Base-by-base conservation (phyloP, 768 basidiomycete genomes). In the Suillus alpinus region DNA sequence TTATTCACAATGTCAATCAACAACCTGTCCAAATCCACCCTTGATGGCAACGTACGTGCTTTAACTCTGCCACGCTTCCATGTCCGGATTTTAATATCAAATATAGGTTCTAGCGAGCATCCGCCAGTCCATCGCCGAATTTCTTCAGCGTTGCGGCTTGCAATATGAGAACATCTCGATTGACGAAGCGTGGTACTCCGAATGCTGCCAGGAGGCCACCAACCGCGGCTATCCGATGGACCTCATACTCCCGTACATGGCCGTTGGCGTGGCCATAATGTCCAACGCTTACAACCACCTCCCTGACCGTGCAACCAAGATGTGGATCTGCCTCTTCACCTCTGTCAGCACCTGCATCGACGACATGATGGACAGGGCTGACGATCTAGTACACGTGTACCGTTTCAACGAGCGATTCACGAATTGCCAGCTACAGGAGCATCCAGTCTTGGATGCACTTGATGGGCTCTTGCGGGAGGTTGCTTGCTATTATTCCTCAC, bases 241-340 rank as follows among this genome's bases (percentile, higher is more conserved):
- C 10, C 5, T 5, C 31, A 32, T 50, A 18, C 31, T 50, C 31
- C 49, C 49, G 29, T 50, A 50, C 18, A 50, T 50, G 31, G 6
- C 31, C 18, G 10, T 32, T 32, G 49, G 49, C 9, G 49, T n/a
- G 18, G 32, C 31, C 5, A 3, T 50, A 7, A 32, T n/a, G 31
- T 32, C 31, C 10, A 50, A 50, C 18, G 65, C 65, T 7, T 75
- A 70, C 53, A 63, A 56, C 1, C 74, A 76, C 56, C 60, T 75
- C 3, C 51, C 56, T 9, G 56, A 71, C 63, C 49, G 61, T 9
- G 63, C 69, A 9, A 69, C 69, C 1, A 68, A 68, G 53, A 69
- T 77, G 6, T 69, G 73, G 60, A 72, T 77, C n/a, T 70, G 76
- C 2, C 60, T 78, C 4, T 78, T 72, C 62, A 80, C 80, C 1